Evolutionary conservation across 306 rosid genomes (phyloP), one percentile per base, ranked within the genome.

Genomic region (Morella rubra): DNA sequence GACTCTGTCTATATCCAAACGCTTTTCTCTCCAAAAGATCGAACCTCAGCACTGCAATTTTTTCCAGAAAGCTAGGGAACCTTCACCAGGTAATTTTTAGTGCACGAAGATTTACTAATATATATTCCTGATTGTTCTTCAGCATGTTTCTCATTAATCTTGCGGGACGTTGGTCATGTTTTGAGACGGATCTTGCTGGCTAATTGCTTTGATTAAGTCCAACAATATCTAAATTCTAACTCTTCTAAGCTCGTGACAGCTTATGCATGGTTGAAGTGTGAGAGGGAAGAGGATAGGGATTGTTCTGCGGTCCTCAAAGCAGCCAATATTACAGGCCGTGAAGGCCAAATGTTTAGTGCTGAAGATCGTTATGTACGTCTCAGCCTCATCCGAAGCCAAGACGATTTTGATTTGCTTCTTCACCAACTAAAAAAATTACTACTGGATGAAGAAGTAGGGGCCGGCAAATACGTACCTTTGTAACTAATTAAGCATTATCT

Each of bases 191-290:
- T 24, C 27, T 24, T 24, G 27, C 27, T 24, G 27, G 27, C 27
- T 24, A 24, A 24, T 24, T 1, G 10, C 19, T 44, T 65, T 10
- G 18, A 16, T 59, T 24, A 52, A 58, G 27, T 58, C 24, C 24
- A 24, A 12, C 13, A n/a, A 16, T 6, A 60, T 65, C 15, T 41
- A 3, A 40, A 7, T 9, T 9, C 10, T 16, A 16, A 41, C 20
- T 40, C 8, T 16, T 8, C 24, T 60, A 4, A 20, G 47, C 22
- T 9, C 0, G 10, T 71, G 32, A 60, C 79, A 88, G 91, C 87
- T 4, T 85, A 74, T 16, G 91, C 89, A 16, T 88, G 91, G 91
- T 5, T 85, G 69, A 85, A 80, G 76, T 85, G 91, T 16, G 85
- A 81, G 81, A 84, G 79, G 49, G 41, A 75, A 79, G 77, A 86